Evolutionary conservation across 2,329 filamentous ascomycete genomes (phyloP), one percentile per base, ranked within the genome.

Genomic region (Scedosporium dehoogii): DNA sequence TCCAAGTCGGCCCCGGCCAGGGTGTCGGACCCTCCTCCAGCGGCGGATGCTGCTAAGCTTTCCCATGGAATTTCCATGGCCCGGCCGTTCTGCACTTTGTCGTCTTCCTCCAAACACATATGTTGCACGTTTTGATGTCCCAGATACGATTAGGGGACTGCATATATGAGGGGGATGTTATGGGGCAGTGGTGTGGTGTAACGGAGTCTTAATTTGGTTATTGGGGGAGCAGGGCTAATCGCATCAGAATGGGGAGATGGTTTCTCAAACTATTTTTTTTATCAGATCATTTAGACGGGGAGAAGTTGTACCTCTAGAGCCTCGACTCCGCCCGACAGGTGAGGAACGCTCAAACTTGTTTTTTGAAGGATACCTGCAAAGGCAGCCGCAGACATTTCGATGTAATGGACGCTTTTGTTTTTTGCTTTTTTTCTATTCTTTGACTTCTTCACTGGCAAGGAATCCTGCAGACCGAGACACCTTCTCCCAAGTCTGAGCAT

Each of bases 1-100:
- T 99, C 71, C 92, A 96, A 75, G 94, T 99, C 71, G 91, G 92
- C 64, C 89, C 92, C 74, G 94, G 94, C 73, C 92, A 96, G 78
- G 92, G 92, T 71, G 93, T 99, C 69, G 90, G 96, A 76, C 90
- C 87, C 71, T 89, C 89, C 70, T 90, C 90, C 70, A 90, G 85
- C 74, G 88, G 89, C 73, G 88, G 91, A 75, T 97, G 92, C 85
- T 97, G 92, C 82, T 97, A 96, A 81, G 82, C 33, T 23, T 41
- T 38, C 41, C 23, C 5, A 41, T 56, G 44, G 14, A 48, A n/a
- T 33, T 33, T 29, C 27, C 33, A 38, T 38, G 33, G 33, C 33
- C 29, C 56, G 29, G n/a, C 29, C 56, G 29, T 58, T 41, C 51
- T 41, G 29, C 56, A 21, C 56, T 58, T n/a, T 41, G 27, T 23